These are phyloP conservation scores for Phytophthora cryptogea DNA, from an alignment of 352 stramenopile genomes.

Conservation along the genomic window DNA sequence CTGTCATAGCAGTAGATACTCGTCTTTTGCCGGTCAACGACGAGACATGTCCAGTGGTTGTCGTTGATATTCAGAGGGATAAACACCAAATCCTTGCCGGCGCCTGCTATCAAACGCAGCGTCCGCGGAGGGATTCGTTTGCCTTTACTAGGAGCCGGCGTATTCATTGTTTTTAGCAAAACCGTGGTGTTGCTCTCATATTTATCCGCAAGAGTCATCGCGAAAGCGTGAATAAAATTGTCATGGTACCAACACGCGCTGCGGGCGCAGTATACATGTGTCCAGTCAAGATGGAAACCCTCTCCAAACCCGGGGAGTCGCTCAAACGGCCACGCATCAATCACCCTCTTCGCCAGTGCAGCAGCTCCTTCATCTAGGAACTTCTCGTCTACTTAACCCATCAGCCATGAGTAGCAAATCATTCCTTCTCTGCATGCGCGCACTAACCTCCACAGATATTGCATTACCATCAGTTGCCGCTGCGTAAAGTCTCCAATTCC, in stretches of 20 bases:
- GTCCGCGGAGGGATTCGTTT: neutral
- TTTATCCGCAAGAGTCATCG: neutral
- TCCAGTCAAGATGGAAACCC: slow-evolving; percentile 3
- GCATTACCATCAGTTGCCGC: slow-evolving; percentile 8
- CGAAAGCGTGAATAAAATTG: slow-evolving; percentile 8
- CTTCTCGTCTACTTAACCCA: neutral
- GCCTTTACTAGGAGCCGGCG: neutral
- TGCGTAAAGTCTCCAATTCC: neutral
- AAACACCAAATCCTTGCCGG: slow-evolving; percentile 1
- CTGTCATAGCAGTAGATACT: slow-evolving; percentile 11
- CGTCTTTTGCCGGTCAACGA: neutral
- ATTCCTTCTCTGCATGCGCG: neutral
- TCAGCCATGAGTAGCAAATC: slow-evolving; percentile 4
- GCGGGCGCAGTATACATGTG: neutral
- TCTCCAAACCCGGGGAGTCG: neutral
- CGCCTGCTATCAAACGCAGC: neutral
- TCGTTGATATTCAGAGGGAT: slow-evolving; percentile 11
- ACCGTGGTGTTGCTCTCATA: slow-evolving; percentile 2
- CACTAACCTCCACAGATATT: slow-evolving; percentile 3
- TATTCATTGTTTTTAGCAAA: neutral
- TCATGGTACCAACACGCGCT: neutral
- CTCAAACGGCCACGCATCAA: neutral
- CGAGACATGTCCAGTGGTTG: slow-evolving; percentile 10
- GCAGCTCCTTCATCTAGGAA: neutral
- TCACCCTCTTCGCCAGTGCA: neutral